A percentile compares a stretch with the other conserved stretches of the same genome.
These are phyloP conservation scores for Selaginella moellendorffii DNA, from an alignment of 75 land plant species.

Conservation along the genomic window DNA sequence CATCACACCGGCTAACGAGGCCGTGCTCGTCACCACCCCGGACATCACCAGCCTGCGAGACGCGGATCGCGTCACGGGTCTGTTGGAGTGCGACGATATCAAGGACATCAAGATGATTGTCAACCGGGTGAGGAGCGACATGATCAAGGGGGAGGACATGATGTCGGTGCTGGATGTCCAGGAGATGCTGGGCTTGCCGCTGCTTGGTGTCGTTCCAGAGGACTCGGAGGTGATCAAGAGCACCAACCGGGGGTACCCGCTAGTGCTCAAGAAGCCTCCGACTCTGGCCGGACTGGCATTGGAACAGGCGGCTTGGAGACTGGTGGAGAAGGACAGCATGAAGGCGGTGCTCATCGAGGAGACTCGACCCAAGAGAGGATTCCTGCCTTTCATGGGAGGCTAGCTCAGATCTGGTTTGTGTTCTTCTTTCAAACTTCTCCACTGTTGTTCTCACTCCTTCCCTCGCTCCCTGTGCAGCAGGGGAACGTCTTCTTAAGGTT, in stretches of 20 bases:
- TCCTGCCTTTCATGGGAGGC: conserved; percentile 81
- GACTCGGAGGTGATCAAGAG: conserved; percentile 91
- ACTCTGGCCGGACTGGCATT: conserved; percentile 82
- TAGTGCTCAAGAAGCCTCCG: conserved; percentile 85
- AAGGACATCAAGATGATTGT: conserved; percentile 96
- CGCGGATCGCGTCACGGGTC: conserved; percentile 84
- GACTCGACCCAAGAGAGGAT: conserved; percentile 48
- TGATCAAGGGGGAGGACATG: conserved; percentile 97
- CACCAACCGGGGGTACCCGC: conserved; percentile 82
- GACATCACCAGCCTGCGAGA: conserved; percentile 85
- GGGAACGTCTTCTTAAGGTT: too few species aligned
- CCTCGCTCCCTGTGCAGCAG: too few species aligned
- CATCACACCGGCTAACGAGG: conserved; percentile 93
- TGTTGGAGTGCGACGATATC: conserved; percentile 91
- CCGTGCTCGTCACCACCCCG: conserved; percentile 86
- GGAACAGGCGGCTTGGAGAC: conserved; percentile 96
- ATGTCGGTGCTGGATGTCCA: conserved; percentile 96
- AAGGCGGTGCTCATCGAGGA: conserved; percentile 85
- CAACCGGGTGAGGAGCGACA: conserved; percentile 81
- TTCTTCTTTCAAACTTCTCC: too few species aligned
- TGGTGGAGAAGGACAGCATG: conserved; percentile 97
- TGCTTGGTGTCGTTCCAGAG: conserved; percentile 91
- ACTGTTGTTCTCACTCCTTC: too few species aligned
- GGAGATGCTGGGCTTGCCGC: conserved; percentile 83
- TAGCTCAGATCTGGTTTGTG: background rate